These are phyloP conservation scores for Astragalus glycyphyllos DNA, from an alignment of 306 rosid species.

Conservation along the genomic window DNA sequence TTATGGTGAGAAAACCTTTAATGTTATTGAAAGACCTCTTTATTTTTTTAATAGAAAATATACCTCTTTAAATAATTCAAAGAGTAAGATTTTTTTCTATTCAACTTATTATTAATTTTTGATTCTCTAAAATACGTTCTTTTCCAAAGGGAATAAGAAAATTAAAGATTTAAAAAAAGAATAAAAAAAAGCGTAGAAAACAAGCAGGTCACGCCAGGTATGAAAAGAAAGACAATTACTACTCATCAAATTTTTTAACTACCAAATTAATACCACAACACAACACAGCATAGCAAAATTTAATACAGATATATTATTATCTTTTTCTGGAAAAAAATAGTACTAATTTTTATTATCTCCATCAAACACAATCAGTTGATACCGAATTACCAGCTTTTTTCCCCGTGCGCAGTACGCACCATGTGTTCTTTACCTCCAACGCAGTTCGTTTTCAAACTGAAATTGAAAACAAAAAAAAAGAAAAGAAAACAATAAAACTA, in stretches of 20 bases:
- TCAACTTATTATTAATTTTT: neutral
- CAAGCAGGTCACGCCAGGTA: neutral
- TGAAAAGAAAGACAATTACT: neutral
- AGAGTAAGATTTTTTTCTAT: too few relatives aligned
- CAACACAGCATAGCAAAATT: neutral
- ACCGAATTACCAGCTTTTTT: constrained; percentile 33
- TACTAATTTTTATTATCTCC: neutral
- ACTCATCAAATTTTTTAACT: neutral
- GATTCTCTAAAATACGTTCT: neutral
- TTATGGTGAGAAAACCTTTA: too few relatives aligned
- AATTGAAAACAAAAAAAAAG: neutral
- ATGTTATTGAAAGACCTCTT: too few relatives aligned
- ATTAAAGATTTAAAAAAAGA: too few relatives aligned
- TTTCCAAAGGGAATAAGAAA: neutral
- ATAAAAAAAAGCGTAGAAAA: neutral
- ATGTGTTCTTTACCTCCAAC: constrained; percentile 10
- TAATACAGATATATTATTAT: neutral
- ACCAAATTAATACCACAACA: constrained; percentile 5
- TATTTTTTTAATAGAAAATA: too few relatives aligned
- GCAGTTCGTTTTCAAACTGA: constrained; percentile 40
- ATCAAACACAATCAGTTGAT: constrained; percentile 28
- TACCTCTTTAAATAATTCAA: neutral
- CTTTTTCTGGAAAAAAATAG: too few relatives aligned
- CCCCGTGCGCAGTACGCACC: constrained; percentile 59
- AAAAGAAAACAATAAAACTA: constrained; percentile 9